These are phyloP conservation scores for Candida methanosorbosa DNA, from an alignment of 805 yeast species.

Conservation along the genomic window DNA sequence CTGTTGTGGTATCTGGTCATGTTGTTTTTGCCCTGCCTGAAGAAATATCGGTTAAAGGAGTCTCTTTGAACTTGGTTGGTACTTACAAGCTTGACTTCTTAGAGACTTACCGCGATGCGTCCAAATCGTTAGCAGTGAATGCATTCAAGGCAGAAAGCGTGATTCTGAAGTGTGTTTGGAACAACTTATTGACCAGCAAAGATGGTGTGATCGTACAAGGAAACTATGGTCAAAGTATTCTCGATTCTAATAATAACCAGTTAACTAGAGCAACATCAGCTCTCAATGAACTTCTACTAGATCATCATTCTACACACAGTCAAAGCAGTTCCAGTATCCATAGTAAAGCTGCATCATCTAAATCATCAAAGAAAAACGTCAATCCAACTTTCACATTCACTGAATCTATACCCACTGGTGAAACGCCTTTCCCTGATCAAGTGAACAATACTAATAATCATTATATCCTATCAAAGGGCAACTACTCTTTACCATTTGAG, in stretches of 20 bases:
- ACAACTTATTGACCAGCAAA: conserved; percentile 31
- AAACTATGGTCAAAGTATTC: conserved; percentile 28
- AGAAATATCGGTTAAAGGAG: conserved; percentile 28
- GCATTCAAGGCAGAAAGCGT: conserved; percentile 30
- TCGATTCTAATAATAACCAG: neutral
- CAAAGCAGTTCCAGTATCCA: neutral
- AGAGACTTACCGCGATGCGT: conserved; percentile 18
- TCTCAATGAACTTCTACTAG: neutral
- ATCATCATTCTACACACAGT: neutral
- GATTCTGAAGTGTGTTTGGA: conserved; percentile 38
- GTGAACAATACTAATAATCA: neutral
- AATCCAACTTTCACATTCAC: neutral
- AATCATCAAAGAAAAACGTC: neutral
- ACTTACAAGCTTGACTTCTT: conserved; percentile 34
- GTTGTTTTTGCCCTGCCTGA: conserved; percentile 38
- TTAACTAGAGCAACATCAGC: neutral
- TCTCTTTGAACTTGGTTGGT: conserved; percentile 33
- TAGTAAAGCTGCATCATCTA: neutral
- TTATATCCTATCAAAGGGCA: conserved; percentile 40
- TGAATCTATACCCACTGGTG: conserved; percentile 11
- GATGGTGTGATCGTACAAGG: conserved; percentile 32
- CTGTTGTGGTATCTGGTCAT: conserved; percentile 34
- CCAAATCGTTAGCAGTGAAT: conserved; percentile 15
- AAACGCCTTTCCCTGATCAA: conserved; percentile 26
- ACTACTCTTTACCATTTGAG: conserved; percentile 41